Evolutionary conservation across 768 basidiomycete species (phyloP), one percentile per base, ranked within the genome.

Genomic region (Melanogaster broomeanus): DNA sequence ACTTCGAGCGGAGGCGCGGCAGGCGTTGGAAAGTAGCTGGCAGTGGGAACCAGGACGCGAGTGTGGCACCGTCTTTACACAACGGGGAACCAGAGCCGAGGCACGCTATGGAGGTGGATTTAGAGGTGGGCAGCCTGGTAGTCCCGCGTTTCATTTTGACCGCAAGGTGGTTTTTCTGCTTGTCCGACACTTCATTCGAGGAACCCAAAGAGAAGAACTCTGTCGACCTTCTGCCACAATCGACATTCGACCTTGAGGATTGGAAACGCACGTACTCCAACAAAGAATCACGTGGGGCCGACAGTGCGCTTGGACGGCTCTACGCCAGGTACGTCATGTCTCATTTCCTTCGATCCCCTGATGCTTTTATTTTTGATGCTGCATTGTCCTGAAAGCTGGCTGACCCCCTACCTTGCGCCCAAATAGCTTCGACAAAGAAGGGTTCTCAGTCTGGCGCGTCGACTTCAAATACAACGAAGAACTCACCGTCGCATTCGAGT

Each of bases 251-350:
- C 77, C 83, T 93, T 50, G 90, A 96, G 71, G 93, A 98, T 74
- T 97, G 93, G 93, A 98, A 98, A 72, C 87, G 92, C 40, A 88
- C 90, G 39, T 99, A 98, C 79, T 97, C 94, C 63, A 98, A 98
- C 87, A 86, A 88, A 71, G 94, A 98, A n/a, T 97, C 95, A 34
- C 85, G 90, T 48, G 92, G 90, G 33, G 59, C 88, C 16, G 84
- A 72, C 39, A 93, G 90, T 56, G 71, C 93, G 44, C 63, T 99
- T 34, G 93, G 97, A 71, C 98, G 96, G 97, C 88, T 99, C 83
- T 95, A 97, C 78, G 70, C 93, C 71, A 86, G 97, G 92, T 95
- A 61, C 50, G 88, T 51, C 15, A 22, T 4, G 19, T 7, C 8
- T 27, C 4, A 21, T 47, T 31, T 30, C 30, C 1, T 11, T 11